phyloP scores from a whole-genome alignment of 2,329 filamentous ascomycete species.

The Pseudogymnoascus sp. region DNA sequence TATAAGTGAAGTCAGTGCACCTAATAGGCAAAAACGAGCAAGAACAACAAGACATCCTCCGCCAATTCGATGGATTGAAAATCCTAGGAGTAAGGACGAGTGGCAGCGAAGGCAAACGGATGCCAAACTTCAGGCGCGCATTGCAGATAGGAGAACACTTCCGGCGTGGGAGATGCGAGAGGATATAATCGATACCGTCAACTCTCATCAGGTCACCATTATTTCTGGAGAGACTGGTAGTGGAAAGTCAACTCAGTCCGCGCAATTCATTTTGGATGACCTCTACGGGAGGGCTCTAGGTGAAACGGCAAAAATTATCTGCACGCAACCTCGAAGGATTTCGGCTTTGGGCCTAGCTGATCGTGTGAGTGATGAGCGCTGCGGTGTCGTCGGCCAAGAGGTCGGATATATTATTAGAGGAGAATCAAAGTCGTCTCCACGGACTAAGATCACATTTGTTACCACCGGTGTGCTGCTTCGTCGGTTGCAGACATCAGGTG shows the following conservation, averaged over 20 bases:
- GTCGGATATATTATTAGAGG: slow-evolving; percentile 89
- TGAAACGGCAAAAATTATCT: slow-evolving; percentile 78
- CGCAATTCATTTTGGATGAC: slow-evolving; percentile 93
- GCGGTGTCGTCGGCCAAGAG: slow-evolving; percentile 73
- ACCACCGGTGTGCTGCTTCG: slow-evolving; percentile 90
- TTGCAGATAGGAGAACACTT: slow-evolving; percentile 62
- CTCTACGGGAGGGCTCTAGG: slow-evolving; percentile 72
- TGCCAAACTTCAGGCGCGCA: slow-evolving; percentile 66
- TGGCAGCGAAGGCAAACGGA: slow-evolving; percentile 65
- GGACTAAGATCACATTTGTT: slow-evolving; percentile 89
- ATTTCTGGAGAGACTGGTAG: slow-evolving; percentile 96
- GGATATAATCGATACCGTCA: slow-evolving; percentile 68
- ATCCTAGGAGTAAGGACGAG: slow-evolving; percentile 53
- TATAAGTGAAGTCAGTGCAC: slow-evolving; percentile 42
- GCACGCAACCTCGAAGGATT: slow-evolving; percentile 90
- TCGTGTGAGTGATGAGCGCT: slow-evolving; percentile 87
- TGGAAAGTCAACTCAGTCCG: slow-evolving; percentile 93
- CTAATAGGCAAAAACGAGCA: slow-evolving; percentile 22
- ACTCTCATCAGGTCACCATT: slow-evolving; percentile 79
- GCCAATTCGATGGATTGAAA: slow-evolving; percentile 58
- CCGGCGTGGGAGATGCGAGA: slow-evolving; percentile 85
- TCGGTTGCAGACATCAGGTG: slow-evolving; percentile 83
- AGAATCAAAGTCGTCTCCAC: slow-evolving; percentile 67
- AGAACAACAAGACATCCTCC: slow-evolving; percentile 43
- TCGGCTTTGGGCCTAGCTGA: slow-evolving; percentile 91